Evolutionary conservation across 2,329 filamentous ascomycete genomes (phyloP).

Genomic region (Magnaporthiopsis poae): DNA sequence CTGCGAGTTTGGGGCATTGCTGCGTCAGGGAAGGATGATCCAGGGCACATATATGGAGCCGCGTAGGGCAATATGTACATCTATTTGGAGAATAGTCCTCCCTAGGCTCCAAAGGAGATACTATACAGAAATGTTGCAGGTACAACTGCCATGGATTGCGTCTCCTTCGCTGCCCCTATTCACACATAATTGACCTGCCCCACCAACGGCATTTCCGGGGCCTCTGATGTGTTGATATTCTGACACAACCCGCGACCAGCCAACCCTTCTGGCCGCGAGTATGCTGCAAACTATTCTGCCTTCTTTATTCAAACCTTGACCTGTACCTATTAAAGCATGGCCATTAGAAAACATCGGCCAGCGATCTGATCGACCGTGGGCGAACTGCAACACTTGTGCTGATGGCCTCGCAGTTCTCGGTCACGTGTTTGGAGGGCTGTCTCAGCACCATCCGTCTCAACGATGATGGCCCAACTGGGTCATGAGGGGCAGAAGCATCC

Average conservation of each 20-base stretch:
- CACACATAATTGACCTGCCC: background rate
- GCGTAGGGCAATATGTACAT: background rate
- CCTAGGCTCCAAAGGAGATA: background rate
- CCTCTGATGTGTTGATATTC: background rate
- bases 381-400: background rate
- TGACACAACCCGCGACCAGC: background rate
- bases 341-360: background rate
- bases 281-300: background rate
- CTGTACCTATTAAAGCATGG: background rate
- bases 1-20: no score
- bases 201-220: background rate
- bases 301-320: background rate
- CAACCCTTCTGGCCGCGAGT: background rate
- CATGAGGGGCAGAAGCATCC: constrained; percentile 69
- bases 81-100: background rate
- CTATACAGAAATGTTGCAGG: background rate
- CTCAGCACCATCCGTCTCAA: constrained; percentile 16
- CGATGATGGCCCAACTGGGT: constrained; percentile 73
- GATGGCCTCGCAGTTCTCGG: background rate
- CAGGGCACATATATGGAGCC: background rate
- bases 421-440: background rate
- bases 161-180: background rate
- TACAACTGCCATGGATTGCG: background rate
- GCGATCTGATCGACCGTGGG: background rate
- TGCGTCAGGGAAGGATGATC: no score